Conservation (phyloP, 495 filamentous ascomycete species). For the Aspergillus heteromorphus region DNA sequence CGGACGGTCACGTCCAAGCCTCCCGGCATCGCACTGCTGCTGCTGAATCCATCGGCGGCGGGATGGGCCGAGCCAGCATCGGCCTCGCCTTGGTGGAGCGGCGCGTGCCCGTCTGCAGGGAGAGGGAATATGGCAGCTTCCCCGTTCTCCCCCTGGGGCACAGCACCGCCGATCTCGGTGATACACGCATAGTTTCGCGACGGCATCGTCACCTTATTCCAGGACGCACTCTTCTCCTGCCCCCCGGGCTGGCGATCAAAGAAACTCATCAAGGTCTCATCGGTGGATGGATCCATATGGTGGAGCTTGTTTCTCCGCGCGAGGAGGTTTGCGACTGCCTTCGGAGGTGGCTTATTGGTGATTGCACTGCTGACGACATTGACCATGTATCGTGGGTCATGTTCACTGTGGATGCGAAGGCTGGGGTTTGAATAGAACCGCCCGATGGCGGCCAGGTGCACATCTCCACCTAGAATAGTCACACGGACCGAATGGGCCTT, state of each 20-base stretch:
- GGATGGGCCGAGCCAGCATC: constrained; percentile 60
- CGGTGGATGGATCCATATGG: constrained; percentile 75
- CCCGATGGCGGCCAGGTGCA: constrained; percentile 69
- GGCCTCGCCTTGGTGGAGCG: constrained; percentile 60
- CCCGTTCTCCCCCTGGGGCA: constrained; percentile 23
- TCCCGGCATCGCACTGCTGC: constrained; percentile 51
- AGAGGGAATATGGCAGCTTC: constrained; percentile 16
- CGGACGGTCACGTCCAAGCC: constrained; percentile 62
- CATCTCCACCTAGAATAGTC: constrained; percentile 78
- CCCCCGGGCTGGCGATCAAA: constrained; percentile 80
- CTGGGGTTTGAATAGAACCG: constrained; percentile 68
- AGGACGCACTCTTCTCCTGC: constrained; percentile 56
- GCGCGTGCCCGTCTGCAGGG: constrained; percentile 57
- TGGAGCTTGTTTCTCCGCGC: constrained; percentile 87
- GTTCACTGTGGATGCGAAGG: constrained; percentile 52
- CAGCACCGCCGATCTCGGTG: constrained; percentile 51
- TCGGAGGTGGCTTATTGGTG: constrained; percentile 89
- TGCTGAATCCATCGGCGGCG: constrained; percentile 49
- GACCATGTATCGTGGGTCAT: constrained; percentile 68
- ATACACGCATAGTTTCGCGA: constrained; percentile 82
- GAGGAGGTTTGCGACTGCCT: constrained; percentile 82
- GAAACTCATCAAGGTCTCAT: constrained; percentile 82
- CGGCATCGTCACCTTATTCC: constrained; percentile 86
- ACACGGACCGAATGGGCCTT: constrained; percentile 69
- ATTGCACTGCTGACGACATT: constrained; percentile 76